Base-by-base conservation (phyloP, 371 early-diverging fungal species). In the Gilbertella persicaria region DNA sequence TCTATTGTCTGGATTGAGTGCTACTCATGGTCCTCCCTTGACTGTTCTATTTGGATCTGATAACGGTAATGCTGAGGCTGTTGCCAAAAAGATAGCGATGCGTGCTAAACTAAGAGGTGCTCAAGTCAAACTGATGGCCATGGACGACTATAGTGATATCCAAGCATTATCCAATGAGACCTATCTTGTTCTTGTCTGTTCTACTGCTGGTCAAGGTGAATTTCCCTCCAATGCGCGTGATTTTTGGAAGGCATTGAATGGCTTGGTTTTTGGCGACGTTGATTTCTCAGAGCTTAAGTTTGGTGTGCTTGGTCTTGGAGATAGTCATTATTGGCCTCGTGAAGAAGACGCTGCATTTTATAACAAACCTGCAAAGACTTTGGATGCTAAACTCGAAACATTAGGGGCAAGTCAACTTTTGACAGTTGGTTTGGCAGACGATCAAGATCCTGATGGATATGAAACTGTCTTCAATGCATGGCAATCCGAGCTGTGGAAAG, bases 151-250 rank as follows among this genome's bases (percentile, higher is more conserved):
- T 46, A 62, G 53, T 17, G 80, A 84, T 46, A 76, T 89, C 25
- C 91, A 93, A 52, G 93, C 93, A 38, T 67, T 94, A 46, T 75
- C 80, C 13, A 65, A 76, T 48, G 92, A 92, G 69, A 82, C 79
- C 60, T 85, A 89, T 25, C 80, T 95, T 12, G 82, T 90, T 25
- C 75, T 92, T 65, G 74, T 90, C 6, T 67, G 88, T 39, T 89
- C 89, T 39, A 95, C 97, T 10, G 95, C 97, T 33, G 95, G 97
- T 33, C 95, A 96, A 69, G 97, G 97, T 70, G 97, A 96, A 82
- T 85, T 95, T 62, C 97, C 97, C 2, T 85, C 89, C 47, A 94
- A 95, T 60, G 78, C 84, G 16, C 86, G 91, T 60, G 92, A 94
- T 69, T 88, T 92, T 61, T 91, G 90, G 89, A 91, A 91, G 80